A percentile compares a stretch with the other conserved stretches of the same genome.
phyloP scores from a whole-genome alignment of 768 basidiomycete species.

The Hericium erinaceus region DNA sequence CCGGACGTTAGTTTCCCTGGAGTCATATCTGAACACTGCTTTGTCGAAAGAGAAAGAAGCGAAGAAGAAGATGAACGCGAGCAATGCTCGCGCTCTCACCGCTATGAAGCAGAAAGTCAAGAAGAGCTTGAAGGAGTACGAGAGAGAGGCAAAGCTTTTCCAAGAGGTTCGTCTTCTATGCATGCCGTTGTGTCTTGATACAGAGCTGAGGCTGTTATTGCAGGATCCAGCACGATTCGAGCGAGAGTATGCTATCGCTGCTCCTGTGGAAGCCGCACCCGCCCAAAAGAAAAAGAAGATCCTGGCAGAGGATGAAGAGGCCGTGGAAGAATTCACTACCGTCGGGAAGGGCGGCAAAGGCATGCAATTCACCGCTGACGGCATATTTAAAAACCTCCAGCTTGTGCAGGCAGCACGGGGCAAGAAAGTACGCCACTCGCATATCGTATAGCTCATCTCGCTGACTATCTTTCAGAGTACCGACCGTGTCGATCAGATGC shows the following conservation, averaged over 20 bases:
- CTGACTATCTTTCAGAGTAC: conserved; percentile 59
- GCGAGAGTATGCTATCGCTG: conserved; percentile 53
- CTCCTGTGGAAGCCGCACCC: conserved; percentile 36
- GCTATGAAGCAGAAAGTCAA: conserved; percentile 98
- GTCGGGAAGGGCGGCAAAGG: conserved; percentile 87
- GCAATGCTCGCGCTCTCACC: conserved; percentile 87
- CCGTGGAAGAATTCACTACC: conserved; percentile 67
- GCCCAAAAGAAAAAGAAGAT: conserved; percentile 25
- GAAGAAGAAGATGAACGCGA: conserved; percentile 94
- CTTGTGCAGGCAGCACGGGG: conserved; percentile 90
- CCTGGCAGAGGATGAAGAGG: conserved; percentile 32
- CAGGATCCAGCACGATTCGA: conserved; percentile 89
- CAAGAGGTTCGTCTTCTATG: conserved; percentile 47
- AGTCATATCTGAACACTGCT: conserved; percentile 62
- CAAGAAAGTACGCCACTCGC: conserved; percentile 61
- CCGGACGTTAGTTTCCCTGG: conserved; percentile 65
- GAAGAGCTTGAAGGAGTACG: conserved; percentile 85
- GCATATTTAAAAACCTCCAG: conserved; percentile 88
- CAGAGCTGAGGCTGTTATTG: not conserved
- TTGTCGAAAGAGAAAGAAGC: conserved; percentile 83
- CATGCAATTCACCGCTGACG: conserved; percentile 73
- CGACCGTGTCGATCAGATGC: conserved; percentile 90
- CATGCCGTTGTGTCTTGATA: not conserved
- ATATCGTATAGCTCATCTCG: not conserved
- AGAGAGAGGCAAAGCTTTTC: conserved; percentile 69